Evolutionary conservation across 2,329 filamentous ascomycete species (phyloP).

Genomic region (Aureobasidium uvarum): DNA sequence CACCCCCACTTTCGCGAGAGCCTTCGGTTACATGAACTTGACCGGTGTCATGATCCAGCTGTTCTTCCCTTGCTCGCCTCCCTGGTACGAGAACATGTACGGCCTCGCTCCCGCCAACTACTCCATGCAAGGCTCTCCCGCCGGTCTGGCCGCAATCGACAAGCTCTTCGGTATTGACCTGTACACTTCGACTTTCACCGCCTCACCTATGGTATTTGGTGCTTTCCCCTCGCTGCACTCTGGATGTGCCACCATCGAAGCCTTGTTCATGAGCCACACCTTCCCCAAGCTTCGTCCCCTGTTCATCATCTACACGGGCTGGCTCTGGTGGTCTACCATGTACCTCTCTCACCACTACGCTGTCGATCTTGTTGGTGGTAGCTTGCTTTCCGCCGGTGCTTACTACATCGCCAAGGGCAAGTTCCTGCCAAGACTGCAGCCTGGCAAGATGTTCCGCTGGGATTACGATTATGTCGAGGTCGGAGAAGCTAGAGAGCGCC

Average conservation of each 20-base stretch:
- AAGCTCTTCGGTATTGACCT: constrained; percentile 85
- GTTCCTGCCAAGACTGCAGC: constrained; percentile 78
- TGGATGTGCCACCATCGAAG: constrained; percentile 82
- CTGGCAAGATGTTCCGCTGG: constrained; percentile 85
- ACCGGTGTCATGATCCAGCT: constrained; percentile 84
- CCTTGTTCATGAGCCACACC: constrained; percentile 87
- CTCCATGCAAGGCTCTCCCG: constrained; percentile 83
- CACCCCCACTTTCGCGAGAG: constrained; percentile 76
- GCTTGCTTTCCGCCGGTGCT: constrained; percentile 59
- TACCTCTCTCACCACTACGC: constrained; percentile 97
- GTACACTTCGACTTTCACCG: constrained; percentile 89
- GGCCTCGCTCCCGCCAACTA: constrained; percentile 90
- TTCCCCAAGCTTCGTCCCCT: constrained; percentile 80
- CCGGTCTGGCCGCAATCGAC: constrained; percentile 85
- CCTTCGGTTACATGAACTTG: constrained; percentile 91
- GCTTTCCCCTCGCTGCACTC: constrained; percentile 94
- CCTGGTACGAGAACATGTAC: constrained; percentile 95
- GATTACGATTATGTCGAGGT: constrained; percentile 92
- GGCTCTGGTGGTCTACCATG: constrained; percentile 99
- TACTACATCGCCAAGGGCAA: constrained; percentile 80
- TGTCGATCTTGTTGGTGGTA: constrained; percentile 85
- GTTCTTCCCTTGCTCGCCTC: constrained; percentile 87
- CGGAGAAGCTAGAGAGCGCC: constrained; percentile 61
- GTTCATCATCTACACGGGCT: constrained; percentile 80
- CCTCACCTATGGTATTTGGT: constrained; percentile 87